These are phyloP conservation scores for Bipolaris zeicola DNA, from an alignment of 2,329 filamentous ascomycete species.

Conservation along the genomic window DNA sequence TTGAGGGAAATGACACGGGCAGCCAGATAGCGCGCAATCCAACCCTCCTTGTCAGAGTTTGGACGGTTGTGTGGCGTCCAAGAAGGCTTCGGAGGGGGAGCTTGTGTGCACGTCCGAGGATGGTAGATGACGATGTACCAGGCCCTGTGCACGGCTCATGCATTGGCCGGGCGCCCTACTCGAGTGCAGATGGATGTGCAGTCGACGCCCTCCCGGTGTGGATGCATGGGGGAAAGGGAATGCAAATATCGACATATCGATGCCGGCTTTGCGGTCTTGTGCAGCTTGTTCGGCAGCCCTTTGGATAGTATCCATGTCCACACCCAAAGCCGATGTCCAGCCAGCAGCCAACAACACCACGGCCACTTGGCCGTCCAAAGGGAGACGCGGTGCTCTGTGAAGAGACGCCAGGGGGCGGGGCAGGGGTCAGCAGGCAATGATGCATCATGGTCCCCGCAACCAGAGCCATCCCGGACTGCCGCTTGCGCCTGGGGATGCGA, in stretches of 20 bases:
- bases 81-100: conserved; percentile 34
- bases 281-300: too few relatives aligned
- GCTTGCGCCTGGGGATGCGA: conserved; percentile 18
- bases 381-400: not conserved
- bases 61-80: conserved; percentile 28
- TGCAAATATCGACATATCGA: too few relatives aligned
- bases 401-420: conserved; percentile 17
- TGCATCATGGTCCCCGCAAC: conserved; percentile 21
- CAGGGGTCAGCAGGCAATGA: conserved; percentile 29
- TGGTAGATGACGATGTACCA: conserved; percentile 38
- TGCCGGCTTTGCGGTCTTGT: too few relatives aligned
- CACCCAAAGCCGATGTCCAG: too few relatives aligned
- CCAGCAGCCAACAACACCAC: not conserved
- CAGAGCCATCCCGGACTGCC: conserved; percentile 14
- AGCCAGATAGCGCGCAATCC: conserved; percentile 26
- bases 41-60: conserved; percentile 2
- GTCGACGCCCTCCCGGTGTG: too few relatives aligned
- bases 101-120: conserved; percentile 34
- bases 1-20: conserved; percentile 16
- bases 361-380: not conserved
- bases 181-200: not conserved
- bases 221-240: not conserved
- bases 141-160: not conserved
- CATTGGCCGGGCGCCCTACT: conserved; percentile 6
- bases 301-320: too few relatives aligned